A percentile compares a stretch with the other conserved stretches of the same genome.
These are phyloP conservation scores for Cystobasidium slooffiae DNA, from an alignment of 1,284 basidiomycete species.

Conservation along the genomic window DNA sequence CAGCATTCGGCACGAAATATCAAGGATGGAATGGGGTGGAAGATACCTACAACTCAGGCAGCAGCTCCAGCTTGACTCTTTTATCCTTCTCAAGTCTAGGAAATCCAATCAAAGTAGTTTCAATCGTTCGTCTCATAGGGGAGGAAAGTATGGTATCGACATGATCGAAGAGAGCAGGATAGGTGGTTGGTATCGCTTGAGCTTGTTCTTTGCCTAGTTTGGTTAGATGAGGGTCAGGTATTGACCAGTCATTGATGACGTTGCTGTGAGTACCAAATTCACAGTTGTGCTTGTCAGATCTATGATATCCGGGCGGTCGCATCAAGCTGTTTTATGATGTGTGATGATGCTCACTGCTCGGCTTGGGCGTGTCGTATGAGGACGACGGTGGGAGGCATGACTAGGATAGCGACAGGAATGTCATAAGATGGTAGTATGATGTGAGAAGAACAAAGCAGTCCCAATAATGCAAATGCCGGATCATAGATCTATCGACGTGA, in stretches of 20 bases:
- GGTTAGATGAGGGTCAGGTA: conserved; percentile 37
- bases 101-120: conserved; percentile 33
- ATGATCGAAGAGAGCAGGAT: conserved; percentile 27
- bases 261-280: conserved; percentile 25
- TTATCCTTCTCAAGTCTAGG: conserved; percentile 19
- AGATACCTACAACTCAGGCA: conserved; percentile 40
- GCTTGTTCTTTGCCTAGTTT: conserved; percentile 34
- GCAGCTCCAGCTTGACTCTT: conserved; percentile 20
- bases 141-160: conserved; percentile 21
- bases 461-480: too few relatives aligned
- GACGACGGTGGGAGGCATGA: conserved; percentile 35
- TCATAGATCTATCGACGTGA: too few relatives aligned
- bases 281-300: background rate
- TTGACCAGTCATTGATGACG: conserved; percentile 34
- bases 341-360: conserved; percentile 36
- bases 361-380: conserved; percentile 41
- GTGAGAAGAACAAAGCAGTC: background rate
- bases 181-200: conserved; percentile 11
- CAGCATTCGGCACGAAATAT: too few relatives aligned
- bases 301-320: background rate
- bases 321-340: background rate
- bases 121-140: conserved; percentile 29
- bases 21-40: too few relatives aligned
- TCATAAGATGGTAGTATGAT: background rate
- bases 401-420: background rate